Conservation (phyloP, 1,284 basidiomycete genomes). For the Leccinum subrobustum region DNA sequence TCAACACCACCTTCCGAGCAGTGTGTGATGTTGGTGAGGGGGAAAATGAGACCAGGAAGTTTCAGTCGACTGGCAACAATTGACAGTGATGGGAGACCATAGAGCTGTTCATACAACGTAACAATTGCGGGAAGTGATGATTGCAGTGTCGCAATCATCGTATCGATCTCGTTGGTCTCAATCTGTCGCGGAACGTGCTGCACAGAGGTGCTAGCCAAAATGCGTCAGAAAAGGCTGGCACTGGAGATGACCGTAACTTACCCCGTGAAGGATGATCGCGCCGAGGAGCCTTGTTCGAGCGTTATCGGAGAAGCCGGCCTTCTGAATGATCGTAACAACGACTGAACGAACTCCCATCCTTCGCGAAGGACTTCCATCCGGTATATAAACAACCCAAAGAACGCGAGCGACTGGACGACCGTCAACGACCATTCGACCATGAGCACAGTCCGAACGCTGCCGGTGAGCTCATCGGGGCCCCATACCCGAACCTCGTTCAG, state of each 20-base stretch:
- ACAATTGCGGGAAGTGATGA: no score
- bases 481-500: slow-evolving; percentile 15
- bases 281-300: neutral
- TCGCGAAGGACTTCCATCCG: slow-evolving; percentile 18
- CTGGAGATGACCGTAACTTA: slow-evolving; percentile 4
- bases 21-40: no score
- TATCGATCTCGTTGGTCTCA: no score
- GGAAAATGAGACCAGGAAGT: no score
- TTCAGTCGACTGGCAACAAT: no score
- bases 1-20: no score
- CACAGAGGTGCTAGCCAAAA: slow-evolving; percentile 15
- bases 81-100: no score
- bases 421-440: slow-evolving; percentile 41
- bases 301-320: neutral
- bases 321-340: neutral
- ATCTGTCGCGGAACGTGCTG: neutral
- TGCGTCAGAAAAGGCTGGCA: slow-evolving; percentile 3
- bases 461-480: slow-evolving; percentile 13
- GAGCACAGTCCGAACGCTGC: slow-evolving; percentile 27
- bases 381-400: slow-evolving; percentile 40
- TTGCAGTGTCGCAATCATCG: no score
- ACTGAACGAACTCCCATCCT: slow-evolving; percentile 8
- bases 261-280: slow-evolving; percentile 8
- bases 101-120: no score
- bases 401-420: slow-evolving; percentile 38